phyloP scores from a whole-genome alignment of 495 filamentous ascomycete species.

The Podospora tetraspora region DNA sequence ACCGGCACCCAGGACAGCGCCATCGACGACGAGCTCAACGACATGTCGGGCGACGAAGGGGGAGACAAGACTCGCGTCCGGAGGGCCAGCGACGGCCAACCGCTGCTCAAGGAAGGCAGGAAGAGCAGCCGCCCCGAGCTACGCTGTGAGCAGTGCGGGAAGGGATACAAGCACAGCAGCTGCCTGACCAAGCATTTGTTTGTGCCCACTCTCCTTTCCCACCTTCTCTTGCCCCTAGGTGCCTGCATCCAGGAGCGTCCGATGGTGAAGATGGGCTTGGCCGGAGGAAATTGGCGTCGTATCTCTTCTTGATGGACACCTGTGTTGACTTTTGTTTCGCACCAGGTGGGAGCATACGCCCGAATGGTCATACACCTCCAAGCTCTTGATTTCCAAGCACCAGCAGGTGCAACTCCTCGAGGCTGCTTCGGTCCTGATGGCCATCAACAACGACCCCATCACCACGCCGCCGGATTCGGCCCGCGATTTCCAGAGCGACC shows the following conservation, averaged over 20 bases:
- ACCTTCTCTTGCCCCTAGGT: constrained; percentile 38
- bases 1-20: constrained; percentile 48
- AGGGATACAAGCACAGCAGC: constrained; percentile 99
- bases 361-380: constrained; percentile 95
- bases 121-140: constrained; percentile 73
- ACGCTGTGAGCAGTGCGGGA: constrained; percentile 96
- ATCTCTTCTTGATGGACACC: constrained; percentile 17
- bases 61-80: constrained; percentile 67
- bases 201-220: constrained; percentile 61
- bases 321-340: constrained; percentile 43
- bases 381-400: constrained; percentile 97
- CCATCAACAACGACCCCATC: constrained; percentile 68
- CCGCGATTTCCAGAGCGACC: constrained; percentile 65
- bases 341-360: constrained; percentile 98
- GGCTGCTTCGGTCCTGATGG: constrained; percentile 87
- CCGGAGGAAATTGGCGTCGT: neutral
- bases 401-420: constrained; percentile 98
- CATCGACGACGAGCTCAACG: constrained; percentile 53
- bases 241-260: constrained; percentile 23
- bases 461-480: constrained; percentile 55
- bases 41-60: constrained; percentile 52
- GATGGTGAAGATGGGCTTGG: neutral
- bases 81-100: constrained; percentile 81
- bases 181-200: constrained; percentile 99
- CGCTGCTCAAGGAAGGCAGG: constrained; percentile 71